Evolutionary conservation across 1,284 basidiomycete species (phyloP), one percentile per base, ranked within the genome.

Genomic region (Cutaneotrichosporon dermatis): DNA sequence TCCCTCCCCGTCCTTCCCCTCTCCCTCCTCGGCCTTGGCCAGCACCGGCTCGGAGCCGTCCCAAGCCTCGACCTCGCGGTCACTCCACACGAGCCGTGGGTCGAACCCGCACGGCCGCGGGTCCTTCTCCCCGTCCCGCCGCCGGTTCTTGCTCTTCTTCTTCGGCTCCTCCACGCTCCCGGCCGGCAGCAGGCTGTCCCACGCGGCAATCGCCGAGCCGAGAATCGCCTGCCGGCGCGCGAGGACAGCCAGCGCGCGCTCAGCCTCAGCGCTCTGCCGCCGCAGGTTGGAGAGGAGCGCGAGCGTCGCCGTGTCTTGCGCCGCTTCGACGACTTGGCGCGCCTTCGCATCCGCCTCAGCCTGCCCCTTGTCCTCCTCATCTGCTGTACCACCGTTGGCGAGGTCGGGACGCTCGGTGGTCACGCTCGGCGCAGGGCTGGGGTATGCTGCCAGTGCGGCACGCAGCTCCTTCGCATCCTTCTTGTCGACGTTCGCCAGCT

Each of bases 91-190:
- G 50, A 76, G 54, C n/a, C 61, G 56, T 36, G 51, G 40, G 44
- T 68, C 69, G 69, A 68, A 76, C 12, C 70, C 73, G 55, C 73
- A 75, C n/a, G 69, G 70, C 50, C 61, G 59, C 40, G 71, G 68
- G 12, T 74, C 72, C n/a, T 39, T 51, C 7, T 56, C 40, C 10
- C 54, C 62, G 4, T 64, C 57, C 11, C 63, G 48, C 4, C 63
- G 62, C 56, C 66, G 63, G 36, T 48, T 56, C 58, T 70, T 71
- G 62, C 57, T 58, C 48, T 63, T 63, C 55, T 64, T 64, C 59
- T 68, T 66, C 2, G 63, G 59, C 4, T 58, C 53, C 10, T 56
- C 61, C n/a, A 33, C 56, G 11, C 35, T 39, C 12, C 43, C 61
- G 4, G 44, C 50, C 1, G 52, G 46, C 2, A 60, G 45, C 2